Percentiles rank a stretch among this genome's conserved stretches.
phyloP scores from a whole-genome alignment of 257 asterid species.

The Fraxinus excelsior region DNA sequence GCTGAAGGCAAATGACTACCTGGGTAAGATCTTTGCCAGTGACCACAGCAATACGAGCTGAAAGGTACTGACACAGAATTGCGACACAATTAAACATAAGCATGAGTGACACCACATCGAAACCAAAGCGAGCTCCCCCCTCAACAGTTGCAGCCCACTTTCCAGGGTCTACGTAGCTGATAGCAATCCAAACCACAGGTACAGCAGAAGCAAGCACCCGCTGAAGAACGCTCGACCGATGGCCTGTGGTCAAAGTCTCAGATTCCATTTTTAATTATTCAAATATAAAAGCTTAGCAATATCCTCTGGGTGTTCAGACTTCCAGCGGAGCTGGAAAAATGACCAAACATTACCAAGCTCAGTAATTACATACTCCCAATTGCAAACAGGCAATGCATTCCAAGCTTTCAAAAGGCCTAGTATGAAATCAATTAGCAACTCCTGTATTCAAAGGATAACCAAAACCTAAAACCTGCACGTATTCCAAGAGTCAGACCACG shows the following conservation, averaged over 20 bases:
- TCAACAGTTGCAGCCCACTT: constrained; percentile 93
- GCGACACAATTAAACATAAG: constrained; percentile 68
- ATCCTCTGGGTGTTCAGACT: constrained; percentile 31
- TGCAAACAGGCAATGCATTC: constrained; percentile 12
- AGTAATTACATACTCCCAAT: constrained; percentile 29
- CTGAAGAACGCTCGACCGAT: constrained; percentile 43
- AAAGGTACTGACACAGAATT: constrained; percentile 80
- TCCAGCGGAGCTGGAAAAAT: constrained; percentile 31
- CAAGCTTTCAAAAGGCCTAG: constrained; percentile 19
- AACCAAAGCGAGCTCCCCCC: constrained; percentile 89
- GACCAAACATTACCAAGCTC: constrained; percentile 25
- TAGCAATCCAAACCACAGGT: constrained; percentile 78
- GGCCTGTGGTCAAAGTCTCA: constrained; percentile 38
- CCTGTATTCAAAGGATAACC: constrained; percentile 10
- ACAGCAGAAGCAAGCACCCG: constrained; percentile 74
- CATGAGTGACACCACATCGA: constrained; percentile 59
- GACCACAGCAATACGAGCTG: constrained; percentile 81
- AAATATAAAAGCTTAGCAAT: constrained; percentile 25
- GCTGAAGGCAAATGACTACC: constrained; percentile 48
- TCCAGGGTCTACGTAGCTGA: constrained; percentile 95
- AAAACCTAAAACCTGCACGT: constrained; percentile 23
- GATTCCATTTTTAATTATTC: constrained; percentile 49
- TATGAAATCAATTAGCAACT: constrained; percentile 26
- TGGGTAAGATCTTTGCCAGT: constrained; percentile 88
- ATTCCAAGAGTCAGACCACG: constrained; percentile 23